Conservation (phyloP, 441 rosid species). For the Euphorbia celastroides region DNA sequence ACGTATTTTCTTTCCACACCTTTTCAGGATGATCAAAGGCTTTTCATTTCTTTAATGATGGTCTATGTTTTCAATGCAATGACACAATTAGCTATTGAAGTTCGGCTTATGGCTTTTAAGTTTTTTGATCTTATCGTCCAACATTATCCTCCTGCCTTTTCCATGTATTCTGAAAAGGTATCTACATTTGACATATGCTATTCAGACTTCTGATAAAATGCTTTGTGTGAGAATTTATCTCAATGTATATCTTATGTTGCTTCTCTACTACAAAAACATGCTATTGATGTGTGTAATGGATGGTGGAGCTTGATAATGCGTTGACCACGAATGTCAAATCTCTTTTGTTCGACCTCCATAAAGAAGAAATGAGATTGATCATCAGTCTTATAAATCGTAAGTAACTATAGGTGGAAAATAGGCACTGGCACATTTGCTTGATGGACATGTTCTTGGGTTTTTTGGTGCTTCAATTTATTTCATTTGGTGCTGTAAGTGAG, state of each 20-base stretch:
- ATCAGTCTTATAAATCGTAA: neutral
- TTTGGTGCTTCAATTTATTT: neutral
- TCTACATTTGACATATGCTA: constrained; percentile 14
- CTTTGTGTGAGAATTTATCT: constrained; percentile 8
- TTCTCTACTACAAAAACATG: neutral
- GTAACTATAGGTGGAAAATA: neutral
- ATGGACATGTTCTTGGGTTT: neutral
- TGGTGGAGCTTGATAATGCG: neutral
- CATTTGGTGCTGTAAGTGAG: neutral
- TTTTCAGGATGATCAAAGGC: constrained; percentile 74
- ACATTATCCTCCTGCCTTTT: constrained; percentile 58
- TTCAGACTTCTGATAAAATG: neutral
- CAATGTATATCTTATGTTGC: neutral
- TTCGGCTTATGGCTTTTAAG: constrained; percentile 90
- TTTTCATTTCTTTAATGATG: constrained; percentile 63
- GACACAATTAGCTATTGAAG: constrained; percentile 69
- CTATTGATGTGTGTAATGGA: neutral
- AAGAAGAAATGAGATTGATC: neutral
- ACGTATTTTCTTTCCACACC: constrained; percentile 23
- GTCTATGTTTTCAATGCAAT: constrained; percentile 73
- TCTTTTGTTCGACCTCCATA: neutral
- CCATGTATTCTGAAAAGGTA: constrained; percentile 75
- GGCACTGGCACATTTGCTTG: neutral
- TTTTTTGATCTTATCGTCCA: constrained; percentile 64
- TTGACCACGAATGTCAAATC: neutral